phyloP scores from a whole-genome alignment of 192 early-diverging fungal species.

The Chytriomyces sp. region DNA sequence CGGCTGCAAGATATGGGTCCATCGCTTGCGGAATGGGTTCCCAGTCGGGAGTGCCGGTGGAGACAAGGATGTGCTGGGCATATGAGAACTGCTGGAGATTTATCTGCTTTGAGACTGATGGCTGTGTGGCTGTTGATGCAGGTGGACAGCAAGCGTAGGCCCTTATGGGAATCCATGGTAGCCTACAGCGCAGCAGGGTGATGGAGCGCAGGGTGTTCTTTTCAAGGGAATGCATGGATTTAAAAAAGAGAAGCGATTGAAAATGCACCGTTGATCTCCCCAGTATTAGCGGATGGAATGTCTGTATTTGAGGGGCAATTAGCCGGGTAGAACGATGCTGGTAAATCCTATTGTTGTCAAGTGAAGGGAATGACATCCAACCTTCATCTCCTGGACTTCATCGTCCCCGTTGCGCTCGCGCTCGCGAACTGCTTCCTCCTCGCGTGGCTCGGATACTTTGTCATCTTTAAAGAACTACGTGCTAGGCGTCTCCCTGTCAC shows the following conservation, averaged over 20 bases:
- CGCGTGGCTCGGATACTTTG: not conserved
- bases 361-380: not conserved
- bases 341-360: too few species aligned
- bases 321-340: too few species aligned
- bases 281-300: too few species aligned
- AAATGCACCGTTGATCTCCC: too few species aligned
- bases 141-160: too few species aligned
- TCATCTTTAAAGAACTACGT: not conserved
- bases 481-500: not conserved
- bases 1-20: constrained; percentile 15
- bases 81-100: not conserved
- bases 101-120: not conserved
- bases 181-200: too few species aligned
- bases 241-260: too few species aligned
- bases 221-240: too few species aligned
- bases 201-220: too few species aligned
- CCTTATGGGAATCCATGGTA: too few species aligned
- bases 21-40: not conserved
- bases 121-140: too few species aligned
- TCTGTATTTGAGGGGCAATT: too few species aligned
- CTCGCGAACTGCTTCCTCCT: not conserved
- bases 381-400: not conserved
- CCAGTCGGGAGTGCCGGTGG: not conserved
- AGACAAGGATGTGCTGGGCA: not conserved
- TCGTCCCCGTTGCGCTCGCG: not conserved